Base-by-base conservation (phyloP, 139 green algal species). In the Chlorella sp. region DNA sequence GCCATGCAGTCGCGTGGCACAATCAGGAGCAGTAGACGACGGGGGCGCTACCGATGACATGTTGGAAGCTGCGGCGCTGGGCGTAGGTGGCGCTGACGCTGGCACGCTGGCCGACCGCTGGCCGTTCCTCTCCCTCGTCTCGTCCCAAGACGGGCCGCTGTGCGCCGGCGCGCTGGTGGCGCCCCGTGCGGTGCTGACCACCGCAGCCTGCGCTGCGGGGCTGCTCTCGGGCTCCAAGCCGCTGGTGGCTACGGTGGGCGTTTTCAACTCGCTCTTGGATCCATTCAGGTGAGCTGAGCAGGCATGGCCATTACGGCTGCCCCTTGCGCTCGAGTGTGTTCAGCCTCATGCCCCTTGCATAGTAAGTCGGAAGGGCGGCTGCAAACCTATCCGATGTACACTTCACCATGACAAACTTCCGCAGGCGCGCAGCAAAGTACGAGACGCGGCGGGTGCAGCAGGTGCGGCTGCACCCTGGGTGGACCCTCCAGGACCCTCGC, bases 111-210 rank as follows among this genome's bases (percentile, higher is more conserved):
- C 77, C 1, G 77, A 83, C 60, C 24, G 22, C 16, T 60, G 62
- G 16, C 77, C 58, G 0, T 83, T 83, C 28, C 30, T 43, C 22
- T 30, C 77, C 4, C 40, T 83, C 8, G 13, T 83, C 40, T 62
- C 16, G 40, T 60, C 30, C 16, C 34, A 41, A 17, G 77, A 56
- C 6, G 41, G 41, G 28, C 77, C 77, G 1, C 56, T 83, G 40
- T 83, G 77, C 38, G 58, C 58, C 3, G 77, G 77, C 24, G 41
- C 77, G 5, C 77, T 83, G 40, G 60, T 83, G 17, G 30, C 54
- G 8, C 65, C 54, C 30, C 60, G 32, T 0, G 58, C 43, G 0
- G 77, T 83, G 58, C 60, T 83, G 20, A 83, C 77, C 8, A 24
- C 77, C 1, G 77, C 77, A 20, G 30, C 51, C 28, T 83, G 77